Conservation (phyloP, 768 basidiomycete species). For the Pleurotus tuoliensis region DNA sequence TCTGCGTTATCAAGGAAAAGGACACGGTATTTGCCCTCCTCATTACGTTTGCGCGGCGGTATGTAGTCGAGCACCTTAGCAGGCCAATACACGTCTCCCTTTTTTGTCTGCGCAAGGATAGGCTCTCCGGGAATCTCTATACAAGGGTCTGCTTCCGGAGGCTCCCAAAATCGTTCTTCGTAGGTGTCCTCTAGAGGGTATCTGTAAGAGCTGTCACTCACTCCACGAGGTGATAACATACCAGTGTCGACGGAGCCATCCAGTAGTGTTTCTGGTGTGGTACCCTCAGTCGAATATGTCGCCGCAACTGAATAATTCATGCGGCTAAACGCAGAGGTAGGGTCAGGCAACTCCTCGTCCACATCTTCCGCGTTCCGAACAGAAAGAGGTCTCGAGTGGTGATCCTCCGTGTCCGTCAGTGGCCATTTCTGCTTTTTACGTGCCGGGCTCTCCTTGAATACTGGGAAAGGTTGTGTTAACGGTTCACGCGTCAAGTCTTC, state of each 20-base stretch:
- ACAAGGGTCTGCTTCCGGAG: slow-evolving; percentile 41
- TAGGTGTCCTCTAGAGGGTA: slow-evolving; percentile 9
- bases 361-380: slow-evolving; percentile 41
- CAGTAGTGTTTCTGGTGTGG: too few relatives aligned
- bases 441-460: neutral
- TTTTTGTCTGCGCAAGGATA: slow-evolving; percentile 46
- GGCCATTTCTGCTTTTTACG: slow-evolving; percentile 40
- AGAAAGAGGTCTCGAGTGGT: slow-evolving; percentile 47
- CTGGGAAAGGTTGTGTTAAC: neutral
- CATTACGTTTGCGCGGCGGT: slow-evolving; percentile 32
- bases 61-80: slow-evolving; percentile 54
- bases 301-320: neutral
- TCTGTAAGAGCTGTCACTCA: slow-evolving; percentile 10
- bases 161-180: slow-evolving; percentile 24
- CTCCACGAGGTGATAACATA: too few relatives aligned
- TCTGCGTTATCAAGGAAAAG: slow-evolving; percentile 54
- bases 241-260: too few relatives aligned
- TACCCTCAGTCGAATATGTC: too few relatives aligned
- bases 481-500: neutral
- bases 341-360: slow-evolving; percentile 44
- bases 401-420: slow-evolving; percentile 24
- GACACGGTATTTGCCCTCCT: slow-evolving; percentile 46
- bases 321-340: slow-evolving; percentile 23
- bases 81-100: slow-evolving; percentile 55
- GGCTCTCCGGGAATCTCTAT: slow-evolving; percentile 67